These are phyloP conservation scores for Epichloe amarillans DNA, from an alignment of 2,329 filamentous ascomycete genomes.

Conservation along the genomic window DNA sequence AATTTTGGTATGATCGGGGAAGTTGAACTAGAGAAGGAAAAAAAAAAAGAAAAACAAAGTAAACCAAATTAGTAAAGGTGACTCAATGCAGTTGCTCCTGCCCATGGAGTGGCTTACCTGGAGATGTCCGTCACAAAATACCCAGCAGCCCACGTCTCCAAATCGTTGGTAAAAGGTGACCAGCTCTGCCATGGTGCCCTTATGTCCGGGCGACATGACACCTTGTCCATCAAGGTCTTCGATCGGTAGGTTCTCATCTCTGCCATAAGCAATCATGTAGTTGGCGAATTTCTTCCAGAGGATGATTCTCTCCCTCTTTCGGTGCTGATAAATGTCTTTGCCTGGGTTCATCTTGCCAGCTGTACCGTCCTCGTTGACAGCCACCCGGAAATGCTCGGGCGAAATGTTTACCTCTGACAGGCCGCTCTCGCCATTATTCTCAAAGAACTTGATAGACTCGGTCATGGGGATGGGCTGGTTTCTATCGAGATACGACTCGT, in stretches of 20 bases:
- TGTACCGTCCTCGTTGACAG: slow-evolving; percentile 43
- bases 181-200: slow-evolving; percentile 35
- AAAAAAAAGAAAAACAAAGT: neutral
- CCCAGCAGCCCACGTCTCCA: slow-evolving; percentile 70
- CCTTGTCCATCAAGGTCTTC: slow-evolving; percentile 32
- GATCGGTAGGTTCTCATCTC: slow-evolving; percentile 46
- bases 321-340: slow-evolving; percentile 50
- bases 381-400: slow-evolving; percentile 45
- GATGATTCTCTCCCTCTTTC: slow-evolving; percentile 52
- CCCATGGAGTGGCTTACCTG: slow-evolving; percentile 36
- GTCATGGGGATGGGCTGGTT: slow-evolving; percentile 52
- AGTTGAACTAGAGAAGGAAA: slow-evolving; percentile 51
- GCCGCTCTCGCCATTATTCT: slow-evolving; percentile 53
- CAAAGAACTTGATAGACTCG: slow-evolving; percentile 55
- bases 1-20: slow-evolving; percentile 78
- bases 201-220: slow-evolving; percentile 24
- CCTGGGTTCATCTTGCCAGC: slow-evolving; percentile 48
- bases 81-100: neutral
- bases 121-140: slow-evolving; percentile 66
- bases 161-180: slow-evolving; percentile 74
- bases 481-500: slow-evolving; percentile 40
- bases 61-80: neutral
- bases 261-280: slow-evolving; percentile 61
- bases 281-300: slow-evolving; percentile 64
- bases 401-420: slow-evolving; percentile 50